Evolutionary conservation across 257 asterid genomes (phyloP).

Genomic region (Capsicum baccatum): DNA sequence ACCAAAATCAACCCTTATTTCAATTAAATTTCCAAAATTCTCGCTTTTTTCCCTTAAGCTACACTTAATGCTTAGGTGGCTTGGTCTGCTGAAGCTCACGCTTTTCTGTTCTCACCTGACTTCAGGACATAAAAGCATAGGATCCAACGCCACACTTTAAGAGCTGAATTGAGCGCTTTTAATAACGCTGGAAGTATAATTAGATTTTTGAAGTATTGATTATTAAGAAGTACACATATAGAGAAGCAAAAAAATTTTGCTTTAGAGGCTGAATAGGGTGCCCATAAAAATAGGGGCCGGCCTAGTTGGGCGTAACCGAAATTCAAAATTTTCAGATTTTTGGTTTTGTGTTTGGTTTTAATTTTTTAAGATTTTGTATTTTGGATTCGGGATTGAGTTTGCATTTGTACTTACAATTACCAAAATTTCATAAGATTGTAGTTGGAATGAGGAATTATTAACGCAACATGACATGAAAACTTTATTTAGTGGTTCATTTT

Average conservation of each 20-base stretch:
- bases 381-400: background rate
- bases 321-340: background rate
- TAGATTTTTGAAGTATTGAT: background rate
- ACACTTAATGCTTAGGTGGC: background rate
- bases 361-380: background rate
- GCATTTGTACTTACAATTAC: background rate
- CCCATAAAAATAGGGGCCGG: background rate
- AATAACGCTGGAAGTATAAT: background rate
- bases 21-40: background rate
- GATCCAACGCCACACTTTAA: too few relatives aligned
- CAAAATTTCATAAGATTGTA: background rate
- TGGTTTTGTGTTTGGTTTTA: background rate
- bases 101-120: too few relatives aligned
- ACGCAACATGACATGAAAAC: background rate
- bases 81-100: background rate
- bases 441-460: background rate
- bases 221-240: background rate
- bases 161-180: too few relatives aligned
- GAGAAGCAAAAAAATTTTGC: background rate
- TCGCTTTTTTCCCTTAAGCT: background rate
- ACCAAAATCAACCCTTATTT: background rate
- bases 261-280: background rate
- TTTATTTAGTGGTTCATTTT: background rate
- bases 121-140: too few relatives aligned
- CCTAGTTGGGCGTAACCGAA: background rate